Evolutionary conservation across 805 yeast species (phyloP), one percentile per base, ranked within the genome.

Genomic region (Candida germanica): DNA sequence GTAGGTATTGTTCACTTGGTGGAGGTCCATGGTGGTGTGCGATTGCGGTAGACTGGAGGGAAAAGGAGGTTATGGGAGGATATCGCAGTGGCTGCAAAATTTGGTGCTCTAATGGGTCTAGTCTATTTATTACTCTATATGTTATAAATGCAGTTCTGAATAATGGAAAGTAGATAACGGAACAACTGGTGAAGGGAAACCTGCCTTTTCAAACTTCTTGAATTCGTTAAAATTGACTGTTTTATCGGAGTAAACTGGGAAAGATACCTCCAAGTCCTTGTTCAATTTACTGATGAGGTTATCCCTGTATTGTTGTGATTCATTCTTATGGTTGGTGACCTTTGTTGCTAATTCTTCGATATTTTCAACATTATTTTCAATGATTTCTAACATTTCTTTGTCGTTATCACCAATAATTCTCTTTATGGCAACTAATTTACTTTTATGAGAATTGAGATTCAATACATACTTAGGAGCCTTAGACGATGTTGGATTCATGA

Each of bases 401-500:
- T 28, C 40, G 12, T 13, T 24, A 4, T 30, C 14, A 13, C 29
- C 41, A 18, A 43, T 28, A 10, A 27, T 17, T 17, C 34, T 41
- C 31, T 36, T 36, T 26, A 44, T 31, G 10, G 33, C 32, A n/a
- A 41, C 29, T 8, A 29, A 31, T 12, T 29, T 36, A n/a, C 33
- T 23, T 25, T 39, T 37, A 4, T 33, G 35, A 5, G 51, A 47
- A 17, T 45, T 40, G 26, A 47, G 40, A 22, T 83, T 85, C 12
- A 84, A 71, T 18, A 79, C 69, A 15, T 81, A 53, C 49, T 63
- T 74, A 1, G 79, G 49, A 1, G 66, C 51, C 1, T 53, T 42
- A 6, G 33, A 24, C 13, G 22, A 54, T 31, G 13, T 84, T 6
- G 44, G 40, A 15, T 17, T 19, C 6, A 45, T 15, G 13, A 61